These are phyloP conservation scores for Monilinia aucupariae DNA, from an alignment of 2,329 filamentous ascomycete species.

Conservation along the genomic window DNA sequence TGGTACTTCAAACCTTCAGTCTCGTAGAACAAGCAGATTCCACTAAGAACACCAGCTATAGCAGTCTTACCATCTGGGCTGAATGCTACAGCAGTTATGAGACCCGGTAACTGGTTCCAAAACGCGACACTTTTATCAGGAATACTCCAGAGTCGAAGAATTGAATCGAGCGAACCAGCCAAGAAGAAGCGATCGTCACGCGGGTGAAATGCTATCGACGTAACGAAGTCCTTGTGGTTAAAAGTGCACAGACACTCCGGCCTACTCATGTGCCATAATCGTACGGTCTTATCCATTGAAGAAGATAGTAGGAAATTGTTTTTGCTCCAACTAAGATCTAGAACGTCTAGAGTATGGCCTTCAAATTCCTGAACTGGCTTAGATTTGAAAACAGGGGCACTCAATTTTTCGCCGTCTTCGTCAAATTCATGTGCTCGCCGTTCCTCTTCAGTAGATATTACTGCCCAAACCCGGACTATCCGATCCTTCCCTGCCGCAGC, in stretches of 20 bases:
- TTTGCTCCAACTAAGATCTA: slow-evolving; percentile 97
- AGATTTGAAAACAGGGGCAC: slow-evolving; percentile 81
- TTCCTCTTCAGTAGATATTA: slow-evolving; percentile 77
- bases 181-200: slow-evolving; percentile 95
- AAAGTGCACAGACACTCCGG: slow-evolving; percentile 87
- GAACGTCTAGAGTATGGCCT: slow-evolving; percentile 77
- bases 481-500: slow-evolving; percentile 89
- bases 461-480: slow-evolving; percentile 80
- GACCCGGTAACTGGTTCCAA: slow-evolving; percentile 68
- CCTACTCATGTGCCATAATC: slow-evolving; percentile 85
- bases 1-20: slow-evolving; percentile 82
- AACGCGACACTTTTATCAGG: slow-evolving; percentile 92
- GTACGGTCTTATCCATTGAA: slow-evolving; percentile 96
- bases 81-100: slow-evolving; percentile 92
- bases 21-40: slow-evolving; percentile 84
- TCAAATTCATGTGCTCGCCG: slow-evolving; percentile 67
- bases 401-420: slow-evolving; percentile 63
- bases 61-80: slow-evolving; percentile 85
- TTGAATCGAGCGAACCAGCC: slow-evolving; percentile 84
- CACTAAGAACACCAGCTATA: slow-evolving; percentile 82
- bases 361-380: slow-evolving; percentile 74
- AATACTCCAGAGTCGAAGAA: slow-evolving; percentile 90
- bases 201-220: slow-evolving; percentile 90
- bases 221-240: slow-evolving; percentile 91
- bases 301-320: slow-evolving; percentile 96